Evolutionary conservation across 257 asterid species (phyloP).

Genomic region (Capsicum chinense): DNA sequence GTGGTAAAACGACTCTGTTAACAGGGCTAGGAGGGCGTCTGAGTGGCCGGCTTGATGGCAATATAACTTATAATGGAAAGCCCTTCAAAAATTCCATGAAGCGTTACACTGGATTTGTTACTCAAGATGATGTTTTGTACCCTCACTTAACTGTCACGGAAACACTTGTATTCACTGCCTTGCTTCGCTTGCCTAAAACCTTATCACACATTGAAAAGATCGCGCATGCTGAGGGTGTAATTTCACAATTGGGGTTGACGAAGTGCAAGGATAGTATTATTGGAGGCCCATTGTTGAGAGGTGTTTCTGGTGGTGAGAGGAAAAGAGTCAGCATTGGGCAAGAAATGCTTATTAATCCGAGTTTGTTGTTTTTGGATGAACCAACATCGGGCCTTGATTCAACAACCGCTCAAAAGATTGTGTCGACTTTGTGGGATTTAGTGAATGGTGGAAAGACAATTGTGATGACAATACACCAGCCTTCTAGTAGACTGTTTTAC

Average conservation of each 20-base stretch:
- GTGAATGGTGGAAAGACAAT: conserved; percentile 69
- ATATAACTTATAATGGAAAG: conserved; percentile 60
- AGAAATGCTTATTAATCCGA: conserved; percentile 83
- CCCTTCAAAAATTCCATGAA: conserved; percentile 62
- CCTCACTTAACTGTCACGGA: conserved; percentile 83
- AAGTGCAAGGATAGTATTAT: conserved; percentile 59
- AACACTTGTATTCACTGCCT: conserved; percentile 73
- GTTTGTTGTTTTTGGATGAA: conserved; percentile 73
- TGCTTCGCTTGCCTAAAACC: conserved; percentile 60
- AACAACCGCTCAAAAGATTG: conserved; percentile 74
- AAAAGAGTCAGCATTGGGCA: conserved; percentile 87
- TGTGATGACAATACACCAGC: conserved; percentile 86
- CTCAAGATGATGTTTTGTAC: conserved; percentile 73
- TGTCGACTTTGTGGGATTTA: conserved; percentile 63
- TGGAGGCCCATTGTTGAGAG: conserved; percentile 56
- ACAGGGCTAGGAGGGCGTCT: conserved; percentile 80
- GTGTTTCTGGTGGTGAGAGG: conserved; percentile 82
- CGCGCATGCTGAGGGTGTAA: conserved; percentile 56
- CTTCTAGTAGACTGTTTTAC: conserved; percentile 75
- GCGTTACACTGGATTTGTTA: conserved; percentile 80
- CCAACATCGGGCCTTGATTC: conserved; percentile 91
- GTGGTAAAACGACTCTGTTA: conserved; percentile 84
- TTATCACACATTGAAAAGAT: conserved; percentile 48
- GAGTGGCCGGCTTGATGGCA: conserved; percentile 53
- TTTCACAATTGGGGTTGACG: conserved; percentile 58